These are phyloP conservation scores for Adansonia digitata DNA, from an alignment of 345 rosid species.

Conservation along the genomic window DNA sequence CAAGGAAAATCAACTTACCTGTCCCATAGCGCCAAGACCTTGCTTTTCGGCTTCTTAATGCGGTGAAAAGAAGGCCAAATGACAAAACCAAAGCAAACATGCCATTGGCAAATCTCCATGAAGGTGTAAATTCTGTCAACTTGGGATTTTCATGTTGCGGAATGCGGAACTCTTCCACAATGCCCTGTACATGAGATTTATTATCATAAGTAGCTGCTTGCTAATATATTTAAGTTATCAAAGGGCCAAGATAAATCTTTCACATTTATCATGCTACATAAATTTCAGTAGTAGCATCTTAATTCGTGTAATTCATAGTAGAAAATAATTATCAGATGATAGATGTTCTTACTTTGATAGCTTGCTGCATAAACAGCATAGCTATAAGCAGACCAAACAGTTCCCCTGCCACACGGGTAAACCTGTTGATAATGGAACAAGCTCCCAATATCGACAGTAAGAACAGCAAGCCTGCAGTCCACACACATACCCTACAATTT, in stretches of 20 bases:
- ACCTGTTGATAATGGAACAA: slow-evolving; percentile 92
- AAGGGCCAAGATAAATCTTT: not conserved
- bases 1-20: slow-evolving; percentile 37
- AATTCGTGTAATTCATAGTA: not conserved
- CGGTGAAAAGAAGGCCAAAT: slow-evolving; percentile 83
- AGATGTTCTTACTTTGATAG: slow-evolving; percentile 58
- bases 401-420: slow-evolving; percentile 94
- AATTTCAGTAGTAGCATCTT: not conserved
- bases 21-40: slow-evolving; percentile 93
- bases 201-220: not conserved
- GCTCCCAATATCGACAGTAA: slow-evolving; percentile 85
- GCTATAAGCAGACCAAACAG: slow-evolving; percentile 95
- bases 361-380: slow-evolving; percentile 98
- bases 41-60: slow-evolving; percentile 80
- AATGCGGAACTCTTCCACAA: slow-evolving; percentile 81
- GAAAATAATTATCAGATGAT: not conserved
- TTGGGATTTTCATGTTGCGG: slow-evolving; percentile 56
- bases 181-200: slow-evolving; percentile 43
- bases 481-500: slow-evolving; percentile 77
- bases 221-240: not conserved
- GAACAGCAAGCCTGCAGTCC: slow-evolving; percentile 87
- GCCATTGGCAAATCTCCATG: slow-evolving; percentile 97
- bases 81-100: slow-evolving; percentile 92
- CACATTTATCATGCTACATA: not conserved
- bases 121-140: slow-evolving; percentile 44